Evolutionary conservation across 345 rosid genomes (phyloP).

Genomic region (Fremontodendron californicum): DNA sequence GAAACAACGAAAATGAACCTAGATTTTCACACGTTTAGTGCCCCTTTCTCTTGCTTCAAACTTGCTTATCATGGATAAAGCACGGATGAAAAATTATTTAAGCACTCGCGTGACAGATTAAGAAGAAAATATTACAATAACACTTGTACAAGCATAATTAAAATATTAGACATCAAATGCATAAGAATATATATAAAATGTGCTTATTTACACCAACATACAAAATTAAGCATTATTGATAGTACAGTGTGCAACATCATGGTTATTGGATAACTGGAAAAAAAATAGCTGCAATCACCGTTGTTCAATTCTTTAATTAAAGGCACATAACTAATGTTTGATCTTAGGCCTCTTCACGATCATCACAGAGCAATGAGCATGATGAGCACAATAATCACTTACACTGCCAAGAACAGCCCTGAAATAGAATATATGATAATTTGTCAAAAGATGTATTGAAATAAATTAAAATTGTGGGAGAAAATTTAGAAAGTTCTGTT

Average conservation of each 20-base stretch:
- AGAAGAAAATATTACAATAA: neutral
- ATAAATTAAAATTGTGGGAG: neutral
- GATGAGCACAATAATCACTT: conserved; percentile 92
- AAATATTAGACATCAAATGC: neutral
- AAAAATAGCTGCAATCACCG: neutral
- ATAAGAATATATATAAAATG: neutral
- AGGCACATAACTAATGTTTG: conserved; percentile 38
- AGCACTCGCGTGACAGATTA: neutral
- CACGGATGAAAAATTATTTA: neutral
- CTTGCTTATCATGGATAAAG: neutral
- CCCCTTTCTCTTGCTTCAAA: neutral
- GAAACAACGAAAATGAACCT: neutral
- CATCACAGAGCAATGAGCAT: conserved; percentile 94
- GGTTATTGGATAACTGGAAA: neutral
- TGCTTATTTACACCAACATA: neutral
- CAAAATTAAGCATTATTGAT: neutral
- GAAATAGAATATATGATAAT: conserved; percentile 14
- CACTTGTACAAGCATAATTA: neutral
- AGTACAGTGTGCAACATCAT: neutral
- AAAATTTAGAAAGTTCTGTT: neutral
- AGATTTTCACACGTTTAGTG: neutral
- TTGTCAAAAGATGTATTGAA: neutral
- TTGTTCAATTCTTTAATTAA: neutral
- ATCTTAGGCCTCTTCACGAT: conserved; percentile 88
- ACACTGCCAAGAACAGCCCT: conserved; percentile 95